Base-by-base conservation (phyloP, 139 green algal species). In the Micromonas pusilla region DNA sequence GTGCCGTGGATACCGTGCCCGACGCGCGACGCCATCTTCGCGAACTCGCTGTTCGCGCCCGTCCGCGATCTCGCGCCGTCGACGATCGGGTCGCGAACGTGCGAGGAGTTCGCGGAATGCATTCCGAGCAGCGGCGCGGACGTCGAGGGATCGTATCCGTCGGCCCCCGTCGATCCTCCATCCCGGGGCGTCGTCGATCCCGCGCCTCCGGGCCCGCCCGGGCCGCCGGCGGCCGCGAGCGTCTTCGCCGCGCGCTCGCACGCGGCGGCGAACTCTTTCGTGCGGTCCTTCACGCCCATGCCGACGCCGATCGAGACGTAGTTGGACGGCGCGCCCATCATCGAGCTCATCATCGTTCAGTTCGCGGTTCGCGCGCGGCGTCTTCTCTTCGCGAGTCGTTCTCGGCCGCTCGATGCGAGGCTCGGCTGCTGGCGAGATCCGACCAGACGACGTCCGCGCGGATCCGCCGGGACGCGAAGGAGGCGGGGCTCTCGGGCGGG, bases 1-100 rank as follows among this genome's bases (percentile, higher is more conserved):
- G 95, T 97, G n/a, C 78, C 86, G 77, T 98, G 94, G 52, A 99
- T 98, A 30, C 84, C 87, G 20, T 94, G 79, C 0, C 95, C 95
- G 36, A 99, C 96, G 1, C 88, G 76, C 3, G 91, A 90, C 25
- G 95, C 95, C 19, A 83, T 85, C n/a, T 81, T 78, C 0, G 90
- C 84, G 79, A 98, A 99, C 79, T 37, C 63, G 45, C 45, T 57
- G 45, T 9, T 57, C 9, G 45, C 45, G 45, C 45, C 45, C 45
- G 28, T 34, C 28, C n/a, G 23, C 63, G 63, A 32, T 16, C 20
- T 21, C 21, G 63, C 3, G 6, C 31, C 31, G 20, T 1, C 2
- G 23, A 65, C n/a, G 26, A 65, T 25, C 54, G n/a, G 1, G 23
- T 23, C 54, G 1, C 54, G 54, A 25, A 65, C 54, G 54, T 23